Conservation (phyloP, 139 green algal species). For the Nannochloris sp. region DNA sequence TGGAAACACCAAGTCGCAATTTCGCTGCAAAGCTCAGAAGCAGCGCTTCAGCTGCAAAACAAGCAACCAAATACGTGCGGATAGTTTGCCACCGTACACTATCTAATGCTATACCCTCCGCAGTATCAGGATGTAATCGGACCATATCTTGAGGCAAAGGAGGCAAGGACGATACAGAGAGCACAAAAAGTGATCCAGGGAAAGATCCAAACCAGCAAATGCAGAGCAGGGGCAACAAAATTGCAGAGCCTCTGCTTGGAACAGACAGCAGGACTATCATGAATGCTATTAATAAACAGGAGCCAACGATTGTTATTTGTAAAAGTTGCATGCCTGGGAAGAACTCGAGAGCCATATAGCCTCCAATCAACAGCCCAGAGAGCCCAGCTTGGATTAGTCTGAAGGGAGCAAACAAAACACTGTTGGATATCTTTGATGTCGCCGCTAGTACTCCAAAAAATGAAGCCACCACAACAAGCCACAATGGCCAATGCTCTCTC, state of each 20-base stretch:
- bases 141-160: constrained; percentile 26
- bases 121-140: constrained; percentile 2
- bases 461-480: constrained; percentile 65
- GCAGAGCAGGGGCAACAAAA: constrained; percentile 50
- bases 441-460: constrained; percentile 28
- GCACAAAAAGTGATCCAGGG: constrained; percentile 40
- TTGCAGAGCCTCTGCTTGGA: constrained; percentile 23
- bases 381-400: constrained; percentile 16
- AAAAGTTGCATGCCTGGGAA: constrained; percentile 60
- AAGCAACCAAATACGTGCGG: constrained; percentile 50
- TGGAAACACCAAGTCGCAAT: constrained; percentile 57
- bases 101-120: constrained; percentile 11
- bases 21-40: constrained; percentile 87
- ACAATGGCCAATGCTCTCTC: constrained; percentile 70
- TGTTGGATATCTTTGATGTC: constrained; percentile 6
- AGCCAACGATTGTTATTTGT: constrained; percentile 44
- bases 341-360: constrained; percentile 82
- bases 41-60: constrained; percentile 69
- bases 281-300: constrained; percentile 42
- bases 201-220: constrained; percentile 42
- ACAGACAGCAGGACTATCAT: constrained; percentile 70
- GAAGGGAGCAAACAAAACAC: constrained; percentile 5
- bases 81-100: not conserved
- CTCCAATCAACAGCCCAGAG: constrained; percentile 48
- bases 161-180: constrained; percentile 28